Percentiles rank a stretch among this genome's conserved stretches.
Conservation (phyloP, 1,284 basidiomycete genomes). For the Microbotryum silenes-acaulis region DNA sequence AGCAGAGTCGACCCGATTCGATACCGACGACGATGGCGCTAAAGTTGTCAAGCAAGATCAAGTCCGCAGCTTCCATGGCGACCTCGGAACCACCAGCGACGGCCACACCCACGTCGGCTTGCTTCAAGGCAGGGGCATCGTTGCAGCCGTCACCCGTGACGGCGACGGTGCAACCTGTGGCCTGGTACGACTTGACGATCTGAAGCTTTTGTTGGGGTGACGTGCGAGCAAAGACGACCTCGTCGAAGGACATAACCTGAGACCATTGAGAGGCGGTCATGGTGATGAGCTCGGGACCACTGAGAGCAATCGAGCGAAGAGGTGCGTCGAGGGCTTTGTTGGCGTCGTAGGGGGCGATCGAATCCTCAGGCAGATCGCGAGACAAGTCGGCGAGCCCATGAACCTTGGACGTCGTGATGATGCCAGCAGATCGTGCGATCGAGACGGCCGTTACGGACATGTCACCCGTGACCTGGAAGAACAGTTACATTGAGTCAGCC, state of each 20-base stretch:
- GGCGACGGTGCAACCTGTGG: constrained; percentile 50
- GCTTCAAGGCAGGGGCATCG: constrained; percentile 51
- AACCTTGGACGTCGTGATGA: constrained; percentile 47
- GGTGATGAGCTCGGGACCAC: constrained; percentile 47
- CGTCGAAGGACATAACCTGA: constrained; percentile 49
- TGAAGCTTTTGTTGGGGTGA: constrained; percentile 60
- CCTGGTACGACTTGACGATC: constrained; percentile 58
- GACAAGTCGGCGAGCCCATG: constrained; percentile 45
- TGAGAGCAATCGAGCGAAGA: constrained; percentile 36
- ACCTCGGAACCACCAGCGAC: constrained; percentile 47
- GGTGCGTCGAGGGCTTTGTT: constrained; percentile 9
- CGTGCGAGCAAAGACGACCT: constrained; percentile 65
- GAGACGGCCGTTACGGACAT: constrained; percentile 51
- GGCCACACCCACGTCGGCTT: constrained; percentile 47
- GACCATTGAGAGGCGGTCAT: constrained; percentile 48
- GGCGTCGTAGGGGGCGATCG: constrained; percentile 32
- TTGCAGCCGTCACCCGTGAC: constrained; percentile 63
- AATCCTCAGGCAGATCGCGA: constrained; percentile 28
- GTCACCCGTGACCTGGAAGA: constrained; percentile 64
- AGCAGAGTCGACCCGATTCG: constrained; percentile 50
- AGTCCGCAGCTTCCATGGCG: constrained; percentile 43
- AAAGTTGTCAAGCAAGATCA: constrained; percentile 42
- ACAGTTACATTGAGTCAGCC: constrained; percentile 48
- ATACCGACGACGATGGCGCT: constrained; percentile 45
- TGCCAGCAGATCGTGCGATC: constrained; percentile 56